These are phyloP conservation scores for Coniochaeta ligniaria DNA, from an alignment of 2,329 filamentous ascomycete species.

Conservation along the genomic window DNA sequence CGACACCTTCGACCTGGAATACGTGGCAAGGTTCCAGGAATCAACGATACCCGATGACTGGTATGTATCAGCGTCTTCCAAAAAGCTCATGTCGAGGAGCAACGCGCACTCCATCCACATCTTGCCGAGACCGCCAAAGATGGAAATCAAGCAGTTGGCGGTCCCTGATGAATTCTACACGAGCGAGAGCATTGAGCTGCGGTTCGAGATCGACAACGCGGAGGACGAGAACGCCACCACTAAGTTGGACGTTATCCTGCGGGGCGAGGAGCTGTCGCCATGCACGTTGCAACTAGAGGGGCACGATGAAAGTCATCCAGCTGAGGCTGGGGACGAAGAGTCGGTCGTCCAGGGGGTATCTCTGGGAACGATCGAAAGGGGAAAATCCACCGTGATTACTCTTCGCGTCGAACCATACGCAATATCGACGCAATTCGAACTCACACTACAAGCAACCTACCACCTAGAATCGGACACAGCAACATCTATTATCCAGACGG, in stretches of 20 bases:
- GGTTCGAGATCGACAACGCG: constrained; percentile 67
- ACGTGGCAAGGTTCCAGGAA: constrained; percentile 48
- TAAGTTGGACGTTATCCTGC: constrained; percentile 60
- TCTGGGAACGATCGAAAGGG: constrained; percentile 40
- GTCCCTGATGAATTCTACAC: constrained; percentile 72
- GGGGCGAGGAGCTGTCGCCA: constrained; percentile 47
- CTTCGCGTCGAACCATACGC: constrained; percentile 44
- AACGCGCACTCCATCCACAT: constrained; percentile 58
- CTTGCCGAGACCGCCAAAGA: constrained; percentile 83
- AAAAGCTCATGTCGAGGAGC: constrained; percentile 38
- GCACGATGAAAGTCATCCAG: constrained; percentile 11
- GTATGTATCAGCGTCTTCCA: constrained; percentile 36
- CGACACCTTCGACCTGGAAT: constrained; percentile 60
- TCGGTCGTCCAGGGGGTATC: constrained; percentile 32
- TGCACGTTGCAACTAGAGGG: constrained; percentile 29
- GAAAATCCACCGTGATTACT: constrained; percentile 32
- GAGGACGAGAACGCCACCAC: constrained; percentile 75
- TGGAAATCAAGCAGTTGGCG: constrained; percentile 63
- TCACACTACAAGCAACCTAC: constrained; percentile 71
- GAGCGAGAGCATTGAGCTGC: constrained; percentile 65
- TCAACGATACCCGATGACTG: constrained; percentile 37
- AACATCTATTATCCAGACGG: constrained; percentile 71
- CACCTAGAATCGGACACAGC: constrained; percentile 71
- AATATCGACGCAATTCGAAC: constrained; percentile 50
- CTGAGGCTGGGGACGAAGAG: constrained; percentile 28